phyloP scores from a whole-genome alignment of 352 stramenopile genomes.

The Phytophthora melonis region DNA sequence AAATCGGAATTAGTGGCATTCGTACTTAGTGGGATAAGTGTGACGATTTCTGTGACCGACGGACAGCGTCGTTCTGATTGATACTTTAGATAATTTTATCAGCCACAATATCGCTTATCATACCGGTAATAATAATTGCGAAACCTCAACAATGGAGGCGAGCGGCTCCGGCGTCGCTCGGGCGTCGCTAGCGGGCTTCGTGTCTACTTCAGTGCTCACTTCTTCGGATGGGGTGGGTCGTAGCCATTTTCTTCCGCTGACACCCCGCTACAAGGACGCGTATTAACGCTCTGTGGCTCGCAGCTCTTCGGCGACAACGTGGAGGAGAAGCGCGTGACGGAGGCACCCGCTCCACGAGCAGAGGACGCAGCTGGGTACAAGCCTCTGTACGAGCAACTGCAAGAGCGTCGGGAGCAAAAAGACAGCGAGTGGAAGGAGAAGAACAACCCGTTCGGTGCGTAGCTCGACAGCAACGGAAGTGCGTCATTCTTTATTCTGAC shows the following conservation, averaged over 20 bases:
- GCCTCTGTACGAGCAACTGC: constrained; percentile 83
- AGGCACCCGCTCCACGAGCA: constrained; percentile 54
- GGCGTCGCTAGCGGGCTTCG: constrained; percentile 71
- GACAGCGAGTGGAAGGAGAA: constrained; percentile 92
- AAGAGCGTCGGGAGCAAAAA: constrained; percentile 81
- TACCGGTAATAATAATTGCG: too few species aligned
- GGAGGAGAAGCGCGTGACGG: constrained; percentile 82
- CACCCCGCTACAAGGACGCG: not conserved
- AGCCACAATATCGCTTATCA: too few species aligned
- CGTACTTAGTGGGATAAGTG: too few species aligned
- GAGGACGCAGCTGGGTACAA: constrained; percentile 67
- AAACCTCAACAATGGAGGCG: too few species aligned
- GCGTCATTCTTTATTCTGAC: not conserved
- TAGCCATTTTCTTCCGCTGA: not conserved
- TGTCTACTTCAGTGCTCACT: constrained; percentile 87
- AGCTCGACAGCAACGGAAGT: not conserved
- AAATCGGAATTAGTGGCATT: too few species aligned
- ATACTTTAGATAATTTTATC: too few species aligned
- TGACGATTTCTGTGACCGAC: too few species aligned
- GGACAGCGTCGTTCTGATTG: too few species aligned
- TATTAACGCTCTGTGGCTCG: not conserved
- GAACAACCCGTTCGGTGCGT: constrained; percentile 86
- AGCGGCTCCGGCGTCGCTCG: constrained; percentile 31
- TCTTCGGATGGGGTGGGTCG: constrained; percentile 80
- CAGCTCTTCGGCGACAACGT: constrained; percentile 91